phyloP scores from a whole-genome alignment of 257 asterid genomes.

The Forsythia viridissima region DNA sequence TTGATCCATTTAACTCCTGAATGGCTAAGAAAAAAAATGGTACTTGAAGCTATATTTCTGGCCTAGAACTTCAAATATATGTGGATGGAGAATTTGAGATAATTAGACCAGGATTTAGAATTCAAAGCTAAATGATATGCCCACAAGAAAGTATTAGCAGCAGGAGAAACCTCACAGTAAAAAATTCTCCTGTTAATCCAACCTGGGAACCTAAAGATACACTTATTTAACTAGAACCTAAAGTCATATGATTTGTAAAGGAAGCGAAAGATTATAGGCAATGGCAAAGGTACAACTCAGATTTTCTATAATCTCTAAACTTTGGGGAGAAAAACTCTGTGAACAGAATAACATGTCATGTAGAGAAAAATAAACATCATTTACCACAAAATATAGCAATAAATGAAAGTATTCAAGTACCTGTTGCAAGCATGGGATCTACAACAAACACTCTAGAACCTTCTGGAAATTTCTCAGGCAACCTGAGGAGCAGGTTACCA shows the following conservation, averaged over 20 bases:
- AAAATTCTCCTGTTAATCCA: neutral
- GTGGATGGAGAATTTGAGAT: neutral
- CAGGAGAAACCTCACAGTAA: neutral
- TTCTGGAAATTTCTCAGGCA: constrained; percentile 85
- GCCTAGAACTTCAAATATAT: too few relatives aligned
- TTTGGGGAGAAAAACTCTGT: neutral
- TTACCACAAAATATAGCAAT: neutral
- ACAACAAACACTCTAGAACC: constrained; percentile 80
- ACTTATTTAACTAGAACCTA: neutral
- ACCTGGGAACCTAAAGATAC: constrained; percentile 1
- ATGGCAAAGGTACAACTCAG: neutral
- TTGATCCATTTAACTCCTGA: neutral
- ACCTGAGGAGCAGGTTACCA: constrained; percentile 45
- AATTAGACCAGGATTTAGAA: neutral
- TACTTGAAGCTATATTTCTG: neutral
- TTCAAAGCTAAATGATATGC: neutral
- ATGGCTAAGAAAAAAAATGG: neutral
- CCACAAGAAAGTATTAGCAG: constrained; percentile 7
- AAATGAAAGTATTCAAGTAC: constrained; percentile 32
- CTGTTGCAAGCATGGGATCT: constrained; percentile 99
- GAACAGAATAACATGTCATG: neutral
- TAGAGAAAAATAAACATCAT: neutral
- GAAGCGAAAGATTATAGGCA: neutral
- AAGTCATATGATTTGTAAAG: neutral
- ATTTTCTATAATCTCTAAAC: constrained; percentile 5